Evolutionary conservation across 768 basidiomycete species (phyloP), one percentile per base, ranked within the genome.

Genomic region (Tulasnella sp.): DNA sequence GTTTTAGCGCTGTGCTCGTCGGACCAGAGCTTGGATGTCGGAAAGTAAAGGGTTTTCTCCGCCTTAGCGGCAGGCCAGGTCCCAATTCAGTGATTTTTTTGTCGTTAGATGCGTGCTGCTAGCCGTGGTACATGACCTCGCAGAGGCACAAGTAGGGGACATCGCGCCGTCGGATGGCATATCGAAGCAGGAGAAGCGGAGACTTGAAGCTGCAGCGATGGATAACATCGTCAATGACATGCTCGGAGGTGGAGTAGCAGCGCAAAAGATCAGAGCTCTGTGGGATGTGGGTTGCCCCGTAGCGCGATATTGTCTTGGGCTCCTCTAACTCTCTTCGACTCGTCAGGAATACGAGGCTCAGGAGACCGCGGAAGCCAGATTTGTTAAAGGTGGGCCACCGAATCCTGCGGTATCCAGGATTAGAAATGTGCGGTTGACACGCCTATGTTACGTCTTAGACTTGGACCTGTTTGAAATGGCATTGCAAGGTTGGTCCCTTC

Each of bases 141-240:
- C 97, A 8, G 97, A 99, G 85, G 97, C 97, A 0, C 93, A 96
- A 88, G 97, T 98, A 8, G 97, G 97, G 7, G 97, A 99, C 83
- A 98, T 99, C 79, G 89, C 96, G 0, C 97, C 97, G 0, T 88
- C 91, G 31, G 96, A 98, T 84, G 93, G 94, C 0, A 92, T 99
- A 19, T 85, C 93, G 0, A 94, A 94, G 82, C 87, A 88, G 2
- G 92, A 94, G 83, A 99, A 99, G 85, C 88, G 88, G 56, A 87
- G 89, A 12, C 87, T 94, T 19, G 96, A 97, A 87, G 87, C 88
- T 48, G 94, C 92, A 44, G 96, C 96, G 2, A 98, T 98, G 92
- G 89, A 92, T 75, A 94, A 94, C 80, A 96, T 98, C 83, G 88
- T 94, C 4, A 88, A 94, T 76, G 93, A 93, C 77, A 97, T 98